Conservation (phyloP, 306 rosid genomes). For the Abrus precatorius region DNA sequence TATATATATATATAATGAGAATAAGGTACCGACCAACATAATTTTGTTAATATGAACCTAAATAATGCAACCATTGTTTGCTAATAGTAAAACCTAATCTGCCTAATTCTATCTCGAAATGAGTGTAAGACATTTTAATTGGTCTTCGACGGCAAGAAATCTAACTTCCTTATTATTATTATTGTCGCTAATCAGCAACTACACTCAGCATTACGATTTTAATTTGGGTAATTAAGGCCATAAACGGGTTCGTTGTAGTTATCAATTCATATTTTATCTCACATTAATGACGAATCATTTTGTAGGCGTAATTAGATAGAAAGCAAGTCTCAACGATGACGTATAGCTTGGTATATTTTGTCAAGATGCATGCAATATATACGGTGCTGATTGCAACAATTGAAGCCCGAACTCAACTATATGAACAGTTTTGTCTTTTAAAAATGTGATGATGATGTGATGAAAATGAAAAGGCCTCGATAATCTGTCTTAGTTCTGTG, state of each 20-base stretch:
- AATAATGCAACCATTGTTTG: constrained; percentile 45
- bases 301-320: constrained; percentile 52
- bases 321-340: constrained; percentile 58
- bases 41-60: constrained; percentile 41
- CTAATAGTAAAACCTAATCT: constrained; percentile 52
- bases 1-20: constrained; percentile 19
- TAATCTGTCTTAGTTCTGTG: constrained; percentile 39
- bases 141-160: constrained; percentile 49
- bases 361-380: constrained; percentile 49
- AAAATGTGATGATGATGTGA: constrained; percentile 37
- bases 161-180: background rate
- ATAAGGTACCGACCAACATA: constrained; percentile 66
- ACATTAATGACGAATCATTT: constrained; percentile 5
- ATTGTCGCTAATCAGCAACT: constrained; percentile 22
- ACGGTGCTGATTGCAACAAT: constrained; percentile 46
- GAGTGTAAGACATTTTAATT: constrained; percentile 26
- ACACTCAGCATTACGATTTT: constrained; percentile 9
- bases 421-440: constrained; percentile 9
- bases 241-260: constrained; percentile 30
- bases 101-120: constrained; percentile 24
- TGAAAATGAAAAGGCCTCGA: constrained; percentile 44
- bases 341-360: constrained; percentile 42
- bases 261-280: constrained; percentile 35
- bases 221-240: constrained; percentile 17
- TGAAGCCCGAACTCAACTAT: constrained; percentile 37